Conservation (phyloP, 163 green algal genomes). For the Chloromonas sp. region DNA sequence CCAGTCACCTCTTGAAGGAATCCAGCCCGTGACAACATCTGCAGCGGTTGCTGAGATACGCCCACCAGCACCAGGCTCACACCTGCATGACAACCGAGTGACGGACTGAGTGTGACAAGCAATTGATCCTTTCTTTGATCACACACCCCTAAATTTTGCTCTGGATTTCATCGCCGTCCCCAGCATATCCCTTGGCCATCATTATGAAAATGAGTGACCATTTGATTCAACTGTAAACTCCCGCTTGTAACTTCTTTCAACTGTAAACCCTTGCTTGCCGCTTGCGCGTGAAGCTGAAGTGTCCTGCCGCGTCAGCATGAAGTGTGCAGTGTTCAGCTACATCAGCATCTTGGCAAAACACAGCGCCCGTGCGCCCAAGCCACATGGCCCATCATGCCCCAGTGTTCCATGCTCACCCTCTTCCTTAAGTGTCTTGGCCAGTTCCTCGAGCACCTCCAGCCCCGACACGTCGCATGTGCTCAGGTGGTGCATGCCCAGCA, state of each 20-base stretch:
- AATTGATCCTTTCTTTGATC: no score
- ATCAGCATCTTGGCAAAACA: background rate
- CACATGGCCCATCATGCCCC: no score
- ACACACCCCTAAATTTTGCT: no score
- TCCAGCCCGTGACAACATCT: constrained; percentile 25
- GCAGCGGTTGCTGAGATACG: constrained; percentile 22
- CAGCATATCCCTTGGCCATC: background rate
- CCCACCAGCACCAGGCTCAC: constrained; percentile 26
- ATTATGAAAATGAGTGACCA: background rate
- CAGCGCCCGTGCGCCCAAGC: background rate
- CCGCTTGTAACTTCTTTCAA: background rate
- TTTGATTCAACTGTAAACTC: background rate
- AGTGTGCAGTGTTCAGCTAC: background rate
- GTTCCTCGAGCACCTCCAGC: constrained; percentile 26
- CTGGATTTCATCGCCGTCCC: no score
- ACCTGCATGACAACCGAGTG: background rate
- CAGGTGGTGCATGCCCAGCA: constrained; percentile 24
- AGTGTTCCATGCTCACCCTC: constrained; percentile 4
- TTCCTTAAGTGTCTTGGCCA: background rate
- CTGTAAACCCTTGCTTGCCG: background rate
- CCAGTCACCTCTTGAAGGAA: constrained; percentile 25
- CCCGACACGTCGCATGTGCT: constrained; percentile 22
- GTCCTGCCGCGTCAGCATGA: background rate
- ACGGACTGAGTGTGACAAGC: background rate
- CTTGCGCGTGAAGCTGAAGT: background rate